Evolutionary conservation across 257 asterid species (phyloP), one percentile per base, ranked within the genome.

Genomic region (Scutellaria barbata): DNA sequence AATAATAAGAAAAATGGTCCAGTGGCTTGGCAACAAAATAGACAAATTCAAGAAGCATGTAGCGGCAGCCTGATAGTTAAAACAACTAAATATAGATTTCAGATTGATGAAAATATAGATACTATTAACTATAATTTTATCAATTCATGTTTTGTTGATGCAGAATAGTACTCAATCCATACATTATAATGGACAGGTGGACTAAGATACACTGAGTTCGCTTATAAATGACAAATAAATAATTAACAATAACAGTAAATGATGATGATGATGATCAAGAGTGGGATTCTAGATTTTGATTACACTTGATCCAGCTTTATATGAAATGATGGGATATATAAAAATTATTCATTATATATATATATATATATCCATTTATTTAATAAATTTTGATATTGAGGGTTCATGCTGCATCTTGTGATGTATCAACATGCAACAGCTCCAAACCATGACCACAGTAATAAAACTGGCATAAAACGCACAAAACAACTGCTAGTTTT

Each of bases 91-190:
- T 9, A 13, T 9, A 35, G 60, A 10, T 22, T 69, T n/a, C 30
- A 17, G 59, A 42, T 41, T 72, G 43, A 51, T 2, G 16, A 66
- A n/a, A 37, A 60, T 52, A 2, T 22, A 66, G 53, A 70, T 53
- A 61, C 47, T 47, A 40, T 0, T 40, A 43, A 43, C 63, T 33
- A 18, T 54, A 50, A 25, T 8, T 45, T 10, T 45, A 45, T 3
- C 12, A 45, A 11, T 12, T 12, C 58, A 53, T 37, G 25, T 20
- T 51, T 48, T 58, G 51, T 41, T 40, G 47, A 48, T 20, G 37
- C 65, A 79, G 54, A 69, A 63, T 33, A 64, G 54, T 7, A 42
- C 39, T 16, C 12, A 57, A 43, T 59, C 63, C 65, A 40, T n/a
- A 57, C 22, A 18, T 41, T 53, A n/a, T 57, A 54, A 45, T 25